Evolutionary conservation across 108 stramenopile genomes (phyloP).

Genomic region (Cyclostephanos tholiformis): DNA sequence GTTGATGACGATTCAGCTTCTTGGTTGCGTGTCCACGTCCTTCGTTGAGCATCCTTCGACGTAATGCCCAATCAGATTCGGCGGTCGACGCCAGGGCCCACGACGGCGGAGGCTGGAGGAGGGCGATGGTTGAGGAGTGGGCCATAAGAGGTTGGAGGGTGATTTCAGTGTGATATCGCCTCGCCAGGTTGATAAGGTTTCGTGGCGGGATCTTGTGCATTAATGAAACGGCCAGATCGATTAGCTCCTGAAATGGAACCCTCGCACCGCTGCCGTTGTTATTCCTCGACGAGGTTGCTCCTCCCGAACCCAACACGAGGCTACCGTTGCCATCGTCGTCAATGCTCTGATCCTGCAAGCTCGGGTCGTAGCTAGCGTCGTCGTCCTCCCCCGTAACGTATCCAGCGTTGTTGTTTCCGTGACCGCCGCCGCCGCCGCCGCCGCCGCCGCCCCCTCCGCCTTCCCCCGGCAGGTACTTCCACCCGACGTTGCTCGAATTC

Average conservation of each 20-base stretch:
- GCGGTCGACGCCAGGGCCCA: slow-evolving; percentile 55
- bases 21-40: slow-evolving; percentile 28
- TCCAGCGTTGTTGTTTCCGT: slow-evolving; percentile 27
- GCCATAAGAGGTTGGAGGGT: slow-evolving; percentile 47
- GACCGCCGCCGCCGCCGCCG: neutral
- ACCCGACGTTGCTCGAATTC: slow-evolving; percentile 77
- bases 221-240: slow-evolving; percentile 70
- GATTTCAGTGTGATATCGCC: slow-evolving; percentile 52
- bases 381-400: slow-evolving; percentile 65
- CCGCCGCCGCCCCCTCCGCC: slow-evolving; percentile 14
- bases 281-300: slow-evolving; percentile 17
- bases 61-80: slow-evolving; percentile 72
- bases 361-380: slow-evolving; percentile 37
- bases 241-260: slow-evolving; percentile 84
- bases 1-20: slow-evolving; percentile 52
- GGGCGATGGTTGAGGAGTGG: slow-evolving; percentile 51
- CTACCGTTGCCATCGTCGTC: slow-evolving; percentile 37
- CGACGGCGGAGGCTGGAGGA: slow-evolving; percentile 61
- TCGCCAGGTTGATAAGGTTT: slow-evolving; percentile 62
- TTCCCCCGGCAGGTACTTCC: slow-evolving; percentile 57
- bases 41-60: slow-evolving; percentile 57
- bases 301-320: slow-evolving; percentile 12
- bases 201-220: slow-evolving; percentile 84
- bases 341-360: slow-evolving; percentile 29
- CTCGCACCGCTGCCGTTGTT: slow-evolving; percentile 18